A percentile compares a stretch with the other conserved stretches of the same genome.
phyloP scores from a whole-genome alignment of 352 stramenopile species.

The Globisporangium spiculum region DNA sequence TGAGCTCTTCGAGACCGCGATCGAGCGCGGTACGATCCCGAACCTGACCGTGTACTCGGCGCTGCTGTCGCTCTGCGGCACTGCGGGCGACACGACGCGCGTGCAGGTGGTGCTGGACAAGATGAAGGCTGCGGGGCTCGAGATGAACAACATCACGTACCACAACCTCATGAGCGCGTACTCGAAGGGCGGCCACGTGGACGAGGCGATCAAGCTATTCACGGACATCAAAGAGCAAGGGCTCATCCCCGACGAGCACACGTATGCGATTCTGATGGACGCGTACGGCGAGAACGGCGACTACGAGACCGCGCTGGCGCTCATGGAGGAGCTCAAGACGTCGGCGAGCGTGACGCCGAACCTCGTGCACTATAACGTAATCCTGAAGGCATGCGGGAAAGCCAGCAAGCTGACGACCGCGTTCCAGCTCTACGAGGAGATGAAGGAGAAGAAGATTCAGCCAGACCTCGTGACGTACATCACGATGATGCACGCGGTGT shows the following conservation, averaged over 20 bases:
- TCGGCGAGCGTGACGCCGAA: slow-evolving; percentile 27
- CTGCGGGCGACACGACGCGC: slow-evolving; percentile 40
- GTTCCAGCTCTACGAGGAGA: slow-evolving; percentile 84
- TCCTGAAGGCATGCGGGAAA: slow-evolving; percentile 76
- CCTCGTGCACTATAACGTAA: slow-evolving; percentile 80
- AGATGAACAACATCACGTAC: slow-evolving; percentile 74
- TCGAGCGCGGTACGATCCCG: slow-evolving; percentile 59
- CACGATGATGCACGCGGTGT: slow-evolving; percentile 88
- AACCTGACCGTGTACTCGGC: slow-evolving; percentile 63
- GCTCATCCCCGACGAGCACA: slow-evolving; percentile 49
- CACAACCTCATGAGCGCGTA: slow-evolving; percentile 73
- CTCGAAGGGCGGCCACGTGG: slow-evolving; percentile 45
- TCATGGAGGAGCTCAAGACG: slow-evolving; percentile 59
- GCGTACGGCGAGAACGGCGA: slow-evolving; percentile 53
- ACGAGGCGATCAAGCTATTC: slow-evolving; percentile 55
- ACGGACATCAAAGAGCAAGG: slow-evolving; percentile 51
- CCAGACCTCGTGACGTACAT: slow-evolving; percentile 80
- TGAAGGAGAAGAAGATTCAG: slow-evolving; percentile 71
- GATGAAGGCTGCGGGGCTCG: slow-evolving; percentile 49
- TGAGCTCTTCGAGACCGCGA: slow-evolving; percentile 51
- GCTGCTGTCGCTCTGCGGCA: slow-evolving; percentile 51
- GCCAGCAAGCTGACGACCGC: slow-evolving; percentile 61
- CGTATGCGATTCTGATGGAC: slow-evolving; percentile 81
- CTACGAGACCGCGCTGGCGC: slow-evolving; percentile 42
- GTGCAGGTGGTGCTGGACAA: slow-evolving; percentile 47